Evolutionary conservation across 139 green algal genomes (phyloP), one percentile per base, ranked within the genome.

Genomic region (Edaphochlamys debaryana): DNA sequence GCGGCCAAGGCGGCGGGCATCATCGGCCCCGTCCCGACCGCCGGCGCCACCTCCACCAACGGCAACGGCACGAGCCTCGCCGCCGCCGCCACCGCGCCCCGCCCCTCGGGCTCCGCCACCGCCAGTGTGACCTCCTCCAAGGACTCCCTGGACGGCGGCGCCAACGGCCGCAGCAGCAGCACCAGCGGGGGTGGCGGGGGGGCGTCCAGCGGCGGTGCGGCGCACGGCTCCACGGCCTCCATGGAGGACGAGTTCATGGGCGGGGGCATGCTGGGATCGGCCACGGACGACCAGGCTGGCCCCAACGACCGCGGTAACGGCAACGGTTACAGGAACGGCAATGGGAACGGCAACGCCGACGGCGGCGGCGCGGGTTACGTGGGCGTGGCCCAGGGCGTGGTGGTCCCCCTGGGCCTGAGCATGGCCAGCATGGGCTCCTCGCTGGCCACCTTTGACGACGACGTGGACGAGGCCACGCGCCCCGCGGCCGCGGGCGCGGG

Each of bases 361-460:
- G 34, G 52, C 52, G 7, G 11, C 6, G 48, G 62, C 69, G 25
- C 40, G 8, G 45, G 30, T 27, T 5, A 11, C 25, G 41, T 42
- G 7, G 69, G 45, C n/a, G 32, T 6, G 25, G 29, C 63, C 42
- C 69, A 63, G 69, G 41, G 45, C 42, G 32, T 27, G 41, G n/a
- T n/a, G n/a, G n/a, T n/a, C n/a, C n/a, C n/a, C n/a, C 42, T 50
- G 68, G 13, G 40, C 15, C 11, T 60, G 13, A 6, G n/a, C 45
- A 48, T 40, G 37, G 50, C 40, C 3, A 13, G 17, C 58, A 66
- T 27, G 48, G 42, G 41, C 29, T 67, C 29, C 42, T 45, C 22
- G 32, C 40, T 78, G 48, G 48, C 19, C 23, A 80, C 56, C 27
- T n/a, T 80, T 37, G 73, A 80, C 29, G 73, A 80, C 30, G 50